Percentiles rank a stretch among this genome's conserved stretches.
Evolutionary conservation across 1,284 basidiomycete species (phyloP).

Genomic region (Cryptococcus wingfieldii): DNA sequence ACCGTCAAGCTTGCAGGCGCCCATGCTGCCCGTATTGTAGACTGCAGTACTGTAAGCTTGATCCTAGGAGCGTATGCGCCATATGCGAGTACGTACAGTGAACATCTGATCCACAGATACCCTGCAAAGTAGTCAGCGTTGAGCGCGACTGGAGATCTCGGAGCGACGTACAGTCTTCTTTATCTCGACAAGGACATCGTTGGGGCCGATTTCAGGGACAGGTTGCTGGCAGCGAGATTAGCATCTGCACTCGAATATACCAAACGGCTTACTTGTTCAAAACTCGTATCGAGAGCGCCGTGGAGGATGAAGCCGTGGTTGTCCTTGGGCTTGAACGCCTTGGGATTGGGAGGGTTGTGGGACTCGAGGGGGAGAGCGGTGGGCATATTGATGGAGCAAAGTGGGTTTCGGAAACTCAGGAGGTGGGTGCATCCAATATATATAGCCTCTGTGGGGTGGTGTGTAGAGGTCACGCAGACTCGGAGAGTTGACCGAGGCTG

Average conservation of each 20-base stretch:
- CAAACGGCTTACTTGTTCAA: conserved; percentile 24
- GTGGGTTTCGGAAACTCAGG: too few relatives aligned
- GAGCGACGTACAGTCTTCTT: conserved; percentile 70
- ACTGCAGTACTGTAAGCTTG: conserved; percentile 15
- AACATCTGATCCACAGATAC: conserved; percentile 86
- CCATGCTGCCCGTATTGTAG: conserved; percentile 42
- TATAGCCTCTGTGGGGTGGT: not conserved
- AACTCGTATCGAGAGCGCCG: conserved; percentile 35
- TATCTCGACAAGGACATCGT: conserved; percentile 83
- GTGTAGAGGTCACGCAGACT: not conserved
- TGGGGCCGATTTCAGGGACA: conserved; percentile 67
- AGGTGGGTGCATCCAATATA: not conserved
- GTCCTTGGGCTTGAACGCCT: conserved; percentile 30
- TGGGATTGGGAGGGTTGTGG: conserved; percentile 7
- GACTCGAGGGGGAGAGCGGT: conserved; percentile 5
- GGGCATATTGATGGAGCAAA: not conserved
- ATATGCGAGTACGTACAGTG: conserved; percentile 30
- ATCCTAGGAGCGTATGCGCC: not conserved
- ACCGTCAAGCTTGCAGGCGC: conserved; percentile 29
- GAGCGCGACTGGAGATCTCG: not conserved
- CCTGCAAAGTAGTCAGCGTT: conserved; percentile 48
- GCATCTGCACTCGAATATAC: not conserved
- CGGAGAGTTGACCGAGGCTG: too few relatives aligned
- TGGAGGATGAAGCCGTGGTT: conserved; percentile 46
- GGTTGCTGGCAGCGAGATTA: conserved; percentile 53